A percentile compares a stretch with the other conserved stretches of the same genome.
These are phyloP conservation scores for Epichloe amarillans DNA, from an alignment of 2,329 filamentous ascomycete genomes.

Conservation along the genomic window DNA sequence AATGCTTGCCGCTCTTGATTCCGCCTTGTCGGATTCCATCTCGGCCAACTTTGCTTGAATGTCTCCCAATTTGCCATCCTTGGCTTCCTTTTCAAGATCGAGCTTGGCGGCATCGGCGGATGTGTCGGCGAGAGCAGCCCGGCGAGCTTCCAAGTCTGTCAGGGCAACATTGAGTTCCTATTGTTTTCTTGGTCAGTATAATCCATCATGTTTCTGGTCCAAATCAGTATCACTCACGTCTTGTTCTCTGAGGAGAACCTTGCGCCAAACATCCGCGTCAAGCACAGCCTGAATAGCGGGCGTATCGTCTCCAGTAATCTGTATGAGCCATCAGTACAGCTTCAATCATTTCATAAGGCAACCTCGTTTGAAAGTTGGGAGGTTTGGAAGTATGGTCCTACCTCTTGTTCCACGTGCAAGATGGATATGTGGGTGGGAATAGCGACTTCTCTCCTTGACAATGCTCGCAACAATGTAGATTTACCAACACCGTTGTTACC, in stretches of 20 bases:
- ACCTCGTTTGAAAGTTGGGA: too few relatives aligned
- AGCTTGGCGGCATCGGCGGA: conserved; percentile 76
- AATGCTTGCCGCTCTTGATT: conserved; percentile 89
- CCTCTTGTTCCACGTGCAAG: conserved; percentile 96
- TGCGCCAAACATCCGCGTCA: conserved; percentile 96
- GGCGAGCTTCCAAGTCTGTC: conserved; percentile 61
- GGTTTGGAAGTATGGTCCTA: conserved; percentile 23
- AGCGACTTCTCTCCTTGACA: conserved; percentile 83
- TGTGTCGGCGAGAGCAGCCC: conserved; percentile 75
- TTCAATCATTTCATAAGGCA: not conserved
- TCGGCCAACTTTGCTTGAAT: conserved; percentile 85
- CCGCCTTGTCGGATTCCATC: conserved; percentile 98
- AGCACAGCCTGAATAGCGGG: conserved; percentile 87
- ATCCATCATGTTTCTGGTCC: not conserved
- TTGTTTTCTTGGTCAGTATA: not conserved
- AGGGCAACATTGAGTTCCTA: conserved; percentile 68
- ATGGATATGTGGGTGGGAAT: conserved; percentile 98
- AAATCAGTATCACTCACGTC: conserved; percentile 38
- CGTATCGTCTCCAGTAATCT: conserved; percentile 93
- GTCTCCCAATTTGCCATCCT: conserved; percentile 82
- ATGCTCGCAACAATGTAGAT: conserved; percentile 82
- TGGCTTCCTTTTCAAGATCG: conserved; percentile 76
- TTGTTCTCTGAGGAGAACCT: conserved; percentile 84
- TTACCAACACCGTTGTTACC: conserved; percentile 99
- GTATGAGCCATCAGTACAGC: conserved; percentile 8